These are phyloP conservation scores for Auricularia cornea DNA, from an alignment of 768 basidiomycete species.

Conservation along the genomic window DNA sequence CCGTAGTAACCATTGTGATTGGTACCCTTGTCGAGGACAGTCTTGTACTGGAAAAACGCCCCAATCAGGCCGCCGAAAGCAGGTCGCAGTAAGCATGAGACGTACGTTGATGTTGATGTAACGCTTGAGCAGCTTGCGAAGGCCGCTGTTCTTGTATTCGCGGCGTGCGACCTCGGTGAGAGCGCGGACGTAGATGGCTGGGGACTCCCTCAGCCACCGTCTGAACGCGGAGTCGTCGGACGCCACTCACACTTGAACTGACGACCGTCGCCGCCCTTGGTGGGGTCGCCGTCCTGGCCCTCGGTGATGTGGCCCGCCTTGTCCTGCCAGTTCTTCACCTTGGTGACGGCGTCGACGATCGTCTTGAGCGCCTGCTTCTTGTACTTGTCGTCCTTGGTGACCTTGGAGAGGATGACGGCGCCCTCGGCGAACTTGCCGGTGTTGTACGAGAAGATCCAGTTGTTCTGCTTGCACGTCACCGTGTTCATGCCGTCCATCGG, in stretches of 20 bases:
- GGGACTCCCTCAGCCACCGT: too few species aligned
- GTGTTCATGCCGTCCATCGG: slow-evolving; percentile 41
- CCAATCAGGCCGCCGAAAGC: too few species aligned
- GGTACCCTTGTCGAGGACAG: neutral
- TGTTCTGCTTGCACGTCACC: slow-evolving; percentile 37
- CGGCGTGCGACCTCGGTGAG: neutral
- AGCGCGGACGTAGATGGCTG: neutral
- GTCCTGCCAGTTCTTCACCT: slow-evolving; percentile 36
- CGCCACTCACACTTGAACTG: neutral
- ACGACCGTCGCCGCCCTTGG: neutral
- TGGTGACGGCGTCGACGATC: slow-evolving; percentile 34
- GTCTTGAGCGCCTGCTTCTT: slow-evolving; percentile 28
- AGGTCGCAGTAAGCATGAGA: too few species aligned
- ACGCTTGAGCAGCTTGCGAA: neutral
- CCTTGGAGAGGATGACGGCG: neutral
- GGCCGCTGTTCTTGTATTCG: neutral
- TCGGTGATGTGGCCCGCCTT: slow-evolving; percentile 45
- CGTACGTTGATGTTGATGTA: neutral
- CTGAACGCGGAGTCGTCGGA: too few species aligned
- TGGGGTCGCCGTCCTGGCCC: slow-evolving; percentile 16
- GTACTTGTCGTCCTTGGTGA: slow-evolving; percentile 38
- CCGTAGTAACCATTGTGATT: neutral
- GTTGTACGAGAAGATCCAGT: slow-evolving; percentile 49
- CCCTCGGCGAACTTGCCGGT: slow-evolving; percentile 48
- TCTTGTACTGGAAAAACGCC: neutral